Base-by-base conservation (phyloP, 164 flowering plant genomes). In the Nelumbo lutea region DNA sequence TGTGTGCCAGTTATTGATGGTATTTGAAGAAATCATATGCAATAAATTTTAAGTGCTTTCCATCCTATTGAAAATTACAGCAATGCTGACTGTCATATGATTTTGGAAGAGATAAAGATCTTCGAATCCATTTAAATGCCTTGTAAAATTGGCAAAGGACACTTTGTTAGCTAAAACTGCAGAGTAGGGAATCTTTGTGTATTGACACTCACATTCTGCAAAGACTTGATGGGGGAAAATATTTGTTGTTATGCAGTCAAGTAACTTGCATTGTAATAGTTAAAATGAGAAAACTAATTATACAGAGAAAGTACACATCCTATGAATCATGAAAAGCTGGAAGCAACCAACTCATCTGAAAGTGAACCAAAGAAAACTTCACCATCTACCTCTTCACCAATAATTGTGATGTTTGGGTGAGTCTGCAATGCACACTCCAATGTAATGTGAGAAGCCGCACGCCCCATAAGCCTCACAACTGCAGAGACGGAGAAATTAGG, bases 381-480 rank as follows among this genome's bases (percentile, higher is more conserved):
- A 52, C 5, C 40, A 68, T 39, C 47, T 77, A 94, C 98, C 97
- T 94, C 98, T 82, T 94, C 98, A 65, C 98, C 98, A 73, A 94
- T 91, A 63, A 94, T 85, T 58, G 95, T 85, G 64, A 88, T 79
- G 73, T 94, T 96, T 62, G 99, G 99, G 79, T 96, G 99, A 72
- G 99, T 96, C 79, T 96, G 99, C 85, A 96, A 76, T 70, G 99
- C 97, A 82, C 99, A 96, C 83, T 96, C 99, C 72, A 95, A 77
- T 46, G 99, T 95, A 70, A 95, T 95, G 83, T 95, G 99, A 47
- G 98, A 94, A 63, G 98, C 98, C 14, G 98, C 96, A 83, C 97
- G 98, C 11, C 99, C 99, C 99, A 96, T 96, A 52, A 96, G 98
- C 71, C 99, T 79, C 62, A 96, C 99, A 87, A 96, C 99, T 96